Evolutionary conservation across 2,329 filamentous ascomycete genomes (phyloP), one percentile per base, ranked within the genome.

Genomic region (Geosmithia putterillii): DNA sequence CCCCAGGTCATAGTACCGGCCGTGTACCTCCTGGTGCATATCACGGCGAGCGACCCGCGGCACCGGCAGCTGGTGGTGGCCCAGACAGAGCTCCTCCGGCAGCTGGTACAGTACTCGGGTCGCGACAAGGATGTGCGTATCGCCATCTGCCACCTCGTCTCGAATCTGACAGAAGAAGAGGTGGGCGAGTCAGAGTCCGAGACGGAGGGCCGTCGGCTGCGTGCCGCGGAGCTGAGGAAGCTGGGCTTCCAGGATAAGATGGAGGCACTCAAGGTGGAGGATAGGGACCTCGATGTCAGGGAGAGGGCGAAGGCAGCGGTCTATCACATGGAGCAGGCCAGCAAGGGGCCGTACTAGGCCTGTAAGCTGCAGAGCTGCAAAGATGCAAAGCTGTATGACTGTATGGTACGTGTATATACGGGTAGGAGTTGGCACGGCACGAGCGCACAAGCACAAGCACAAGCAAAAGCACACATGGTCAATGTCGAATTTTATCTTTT

Each of bases 121-220:
- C 74, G 77, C 38, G 78, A 84, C 55, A 74, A 76, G 39, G 77
- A 83, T 37, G 81, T 98, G 7, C 80, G 90, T 6, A 73, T 81
- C 18, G 81, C 82, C 39, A 78, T 92, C 51, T 87, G 86, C 50
- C 90, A 89, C 73, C 71, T 94, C 38, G 73, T 94, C 38, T 84
- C 81, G 57, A 95, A 95, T 57, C 72, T 98, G 38, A 84, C 86
- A 0, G 73, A 81, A 48, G 89, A 95, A 48, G 82, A 90, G 52
- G 70, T 74, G 7, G 70, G 63, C 23, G 88, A 95, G 51, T 66
- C 70, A 18, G 28, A 32, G 28, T 9, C 10, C 10, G 23, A 7
- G 7, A 65, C 40, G 4, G 43, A 70, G 19, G 76, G 74, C 9
- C 86, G 83, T 48, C 68, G 73, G 23, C 73, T 81, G 52, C 74